A percentile compares a stretch with the other conserved stretches of the same genome.
Conservation (phyloP, 2,329 filamentous ascomycete species). For the Zelopaecilomyces penicillatus region DNA sequence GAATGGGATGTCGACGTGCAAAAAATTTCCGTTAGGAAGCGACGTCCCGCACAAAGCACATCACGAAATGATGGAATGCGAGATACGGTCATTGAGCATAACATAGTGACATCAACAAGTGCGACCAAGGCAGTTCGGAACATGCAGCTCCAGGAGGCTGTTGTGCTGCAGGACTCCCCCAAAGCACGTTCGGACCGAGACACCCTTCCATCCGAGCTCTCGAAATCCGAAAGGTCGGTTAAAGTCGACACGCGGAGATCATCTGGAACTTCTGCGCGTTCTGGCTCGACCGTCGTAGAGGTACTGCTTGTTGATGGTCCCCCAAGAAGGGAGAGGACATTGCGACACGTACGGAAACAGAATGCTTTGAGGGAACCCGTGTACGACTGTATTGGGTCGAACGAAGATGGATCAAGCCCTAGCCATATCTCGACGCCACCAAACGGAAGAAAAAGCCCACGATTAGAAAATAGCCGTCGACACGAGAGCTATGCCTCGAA, state of each 20-base stretch:
- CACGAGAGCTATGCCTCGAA: conserved; percentile 43
- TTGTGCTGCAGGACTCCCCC: conserved; percentile 28
- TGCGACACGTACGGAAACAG: conserved; percentile 55
- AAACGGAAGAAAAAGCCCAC: conserved; percentile 19
- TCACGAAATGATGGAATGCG: conserved; percentile 1
- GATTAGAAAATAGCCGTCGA: conserved; percentile 19
- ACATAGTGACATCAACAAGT: conserved; percentile 37
- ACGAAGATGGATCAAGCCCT: conserved; percentile 7
- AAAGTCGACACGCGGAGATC: conserved; percentile 35
- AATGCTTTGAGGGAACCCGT: conserved; percentile 39
- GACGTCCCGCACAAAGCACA: conserved; percentile 21
- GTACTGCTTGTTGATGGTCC: conserved; percentile 46
- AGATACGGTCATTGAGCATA: conserved; percentile 36
- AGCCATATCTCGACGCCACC: conserved; percentile 17
- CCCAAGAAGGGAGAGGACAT: conserved; percentile 40
- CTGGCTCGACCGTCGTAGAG: conserved; percentile 49
- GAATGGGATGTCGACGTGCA: conserved; percentile 48
- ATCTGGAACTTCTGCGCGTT: conserved; percentile 47
- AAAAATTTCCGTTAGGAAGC: conserved; percentile 47
- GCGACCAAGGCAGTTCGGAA: conserved; percentile 42
- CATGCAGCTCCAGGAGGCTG: conserved; percentile 36
- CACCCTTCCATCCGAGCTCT: conserved; percentile 17
- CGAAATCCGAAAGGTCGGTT: conserved; percentile 30
- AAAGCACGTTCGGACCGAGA: conserved; percentile 17
- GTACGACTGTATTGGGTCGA: conserved; percentile 8